A percentile compares a stretch with the other conserved stretches of the same genome.
Evolutionary conservation across 2,329 filamentous ascomycete genomes (phyloP).

Genomic region (Penicillium paneum): DNA sequence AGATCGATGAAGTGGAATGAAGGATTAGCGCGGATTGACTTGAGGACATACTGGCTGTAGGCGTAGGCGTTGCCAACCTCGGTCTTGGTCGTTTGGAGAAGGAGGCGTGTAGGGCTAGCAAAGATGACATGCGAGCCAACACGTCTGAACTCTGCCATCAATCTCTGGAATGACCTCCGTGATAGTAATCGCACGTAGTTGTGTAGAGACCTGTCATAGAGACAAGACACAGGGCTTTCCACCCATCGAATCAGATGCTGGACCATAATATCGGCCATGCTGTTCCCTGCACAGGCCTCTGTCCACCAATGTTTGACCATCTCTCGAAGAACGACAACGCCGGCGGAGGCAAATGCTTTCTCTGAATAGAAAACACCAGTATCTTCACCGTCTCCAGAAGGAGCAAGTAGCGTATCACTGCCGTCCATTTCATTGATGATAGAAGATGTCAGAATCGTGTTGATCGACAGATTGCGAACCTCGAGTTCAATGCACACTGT

Average conservation of each 20-base stretch:
- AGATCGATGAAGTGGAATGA: constrained; percentile 97
- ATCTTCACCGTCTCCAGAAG: constrained; percentile 64
- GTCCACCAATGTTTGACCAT: constrained; percentile 99
- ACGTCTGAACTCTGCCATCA: constrained; percentile 93
- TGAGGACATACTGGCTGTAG: constrained; percentile 96
- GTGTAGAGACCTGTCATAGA: constrained; percentile 91
- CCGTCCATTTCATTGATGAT: constrained; percentile 96
- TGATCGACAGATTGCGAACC: constrained; percentile 91
- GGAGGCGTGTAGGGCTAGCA: constrained; percentile 80
- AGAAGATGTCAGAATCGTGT: constrained; percentile 93
- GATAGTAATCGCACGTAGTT: constrained; percentile 99
- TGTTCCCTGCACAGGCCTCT: constrained; percentile 83
- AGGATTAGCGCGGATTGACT: constrained; percentile 92
- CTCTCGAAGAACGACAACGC: constrained; percentile 84
- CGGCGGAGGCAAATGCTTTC: constrained; percentile 87
- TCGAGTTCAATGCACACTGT: constrained; percentile 96
- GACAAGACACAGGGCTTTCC: constrained; percentile 84
- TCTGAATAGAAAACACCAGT: constrained; percentile 74
- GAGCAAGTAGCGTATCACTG: constrained; percentile 80
- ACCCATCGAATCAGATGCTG: constrained; percentile 98
- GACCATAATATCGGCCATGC: constrained; percentile 96
- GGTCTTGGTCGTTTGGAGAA: constrained; percentile 92
- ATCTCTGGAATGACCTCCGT: constrained; percentile 90
- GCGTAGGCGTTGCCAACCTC: constrained; percentile 96
- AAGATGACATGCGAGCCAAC: constrained; percentile 97